These are phyloP conservation scores for Lactifluus rugatus DNA, from an alignment of 768 basidiomycete genomes.

Conservation along the genomic window DNA sequence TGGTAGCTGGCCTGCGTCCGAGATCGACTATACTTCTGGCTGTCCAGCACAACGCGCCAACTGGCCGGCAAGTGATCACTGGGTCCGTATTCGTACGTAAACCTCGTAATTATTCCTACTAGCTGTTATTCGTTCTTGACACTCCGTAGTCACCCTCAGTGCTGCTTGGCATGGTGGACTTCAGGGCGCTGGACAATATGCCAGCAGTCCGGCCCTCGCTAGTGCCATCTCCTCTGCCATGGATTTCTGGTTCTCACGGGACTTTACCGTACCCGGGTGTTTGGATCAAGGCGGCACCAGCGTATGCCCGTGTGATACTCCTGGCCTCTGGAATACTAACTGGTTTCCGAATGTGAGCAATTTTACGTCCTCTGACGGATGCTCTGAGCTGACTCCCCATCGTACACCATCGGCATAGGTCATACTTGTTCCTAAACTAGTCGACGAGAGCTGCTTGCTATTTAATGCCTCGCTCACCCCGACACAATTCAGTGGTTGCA, in stretches of 20 bases:
- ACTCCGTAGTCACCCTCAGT: conserved; percentile 18
- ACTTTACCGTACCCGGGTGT: conserved; percentile 25
- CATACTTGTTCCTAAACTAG: conserved; percentile 16
- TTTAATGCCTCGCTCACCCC: conserved; percentile 15
- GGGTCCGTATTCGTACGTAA: conserved; percentile 22
- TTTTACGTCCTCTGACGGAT: too few relatives aligned
- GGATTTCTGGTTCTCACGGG: conserved; percentile 26
- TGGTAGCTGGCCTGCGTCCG: conserved; percentile 20
- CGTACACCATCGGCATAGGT: conserved; percentile 6
- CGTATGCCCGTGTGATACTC: conserved; percentile 25
- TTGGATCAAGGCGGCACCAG: conserved; percentile 22
- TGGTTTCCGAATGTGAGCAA: conserved; percentile 19
- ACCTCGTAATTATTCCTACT: not conserved
- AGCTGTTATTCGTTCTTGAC: not conserved
- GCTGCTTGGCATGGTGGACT: conserved; percentile 23
- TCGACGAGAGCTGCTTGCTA: conserved; percentile 16
- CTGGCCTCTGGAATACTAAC: conserved; percentile 21
- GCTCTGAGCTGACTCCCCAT: not conserved
- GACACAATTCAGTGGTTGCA: conserved; percentile 9
- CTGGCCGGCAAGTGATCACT: conserved; percentile 28
- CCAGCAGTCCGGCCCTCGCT: conserved; percentile 13
- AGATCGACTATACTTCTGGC: conserved; percentile 27
- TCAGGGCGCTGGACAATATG: conserved; percentile 10
- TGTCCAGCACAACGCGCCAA: conserved; percentile 29
- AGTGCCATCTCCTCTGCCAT: conserved; percentile 21